phyloP scores from a whole-genome alignment of 495 filamentous ascomycete species.

The Neurospora sp. region DNA sequence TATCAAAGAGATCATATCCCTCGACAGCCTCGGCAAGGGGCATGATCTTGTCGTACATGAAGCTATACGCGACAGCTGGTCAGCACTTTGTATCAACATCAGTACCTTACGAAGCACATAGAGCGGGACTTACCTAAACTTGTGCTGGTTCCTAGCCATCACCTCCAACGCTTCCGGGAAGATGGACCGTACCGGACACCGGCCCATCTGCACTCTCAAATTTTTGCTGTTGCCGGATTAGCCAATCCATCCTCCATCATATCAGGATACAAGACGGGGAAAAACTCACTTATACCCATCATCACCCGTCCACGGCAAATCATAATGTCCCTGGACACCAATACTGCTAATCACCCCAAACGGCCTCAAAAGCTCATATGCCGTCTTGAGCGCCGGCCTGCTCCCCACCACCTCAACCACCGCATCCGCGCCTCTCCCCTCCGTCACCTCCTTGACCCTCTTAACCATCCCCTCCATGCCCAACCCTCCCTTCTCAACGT shows the following conservation, averaged over 20 bases:
- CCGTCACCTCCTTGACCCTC: slow-evolving; percentile 66
- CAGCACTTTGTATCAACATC: neutral
- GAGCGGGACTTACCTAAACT: slow-evolving; percentile 54
- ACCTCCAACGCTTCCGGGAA: slow-evolving; percentile 69
- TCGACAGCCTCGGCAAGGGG: slow-evolving; percentile 72
- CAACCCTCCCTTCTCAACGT: slow-evolving; percentile 33
- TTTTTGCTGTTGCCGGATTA: slow-evolving; percentile 52
- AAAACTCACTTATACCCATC: slow-evolving; percentile 60
- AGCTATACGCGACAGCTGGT: slow-evolving; percentile 40
- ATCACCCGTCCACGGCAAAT: slow-evolving; percentile 65
- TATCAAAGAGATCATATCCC: slow-evolving; percentile 86
- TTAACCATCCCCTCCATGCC: slow-evolving; percentile 47
- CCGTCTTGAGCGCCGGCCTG: slow-evolving; percentile 71
- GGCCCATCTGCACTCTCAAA: slow-evolving; percentile 80
- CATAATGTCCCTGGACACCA: slow-evolving; percentile 57
- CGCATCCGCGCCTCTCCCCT: slow-evolving; percentile 79
- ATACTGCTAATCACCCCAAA: slow-evolving; percentile 83
- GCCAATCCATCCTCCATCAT: neutral
- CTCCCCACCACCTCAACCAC: slow-evolving; percentile 88
- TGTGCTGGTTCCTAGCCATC: slow-evolving; percentile 71
- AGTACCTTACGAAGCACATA: neutral
- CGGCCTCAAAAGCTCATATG: slow-evolving; percentile 76
- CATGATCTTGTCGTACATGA: slow-evolving; percentile 94
- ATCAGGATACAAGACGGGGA: neutral
- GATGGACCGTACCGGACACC: slow-evolving; percentile 83